These are phyloP conservation scores for Lipomyces yamadae DNA, from an alignment of 805 yeast genomes.

Conservation along the genomic window DNA sequence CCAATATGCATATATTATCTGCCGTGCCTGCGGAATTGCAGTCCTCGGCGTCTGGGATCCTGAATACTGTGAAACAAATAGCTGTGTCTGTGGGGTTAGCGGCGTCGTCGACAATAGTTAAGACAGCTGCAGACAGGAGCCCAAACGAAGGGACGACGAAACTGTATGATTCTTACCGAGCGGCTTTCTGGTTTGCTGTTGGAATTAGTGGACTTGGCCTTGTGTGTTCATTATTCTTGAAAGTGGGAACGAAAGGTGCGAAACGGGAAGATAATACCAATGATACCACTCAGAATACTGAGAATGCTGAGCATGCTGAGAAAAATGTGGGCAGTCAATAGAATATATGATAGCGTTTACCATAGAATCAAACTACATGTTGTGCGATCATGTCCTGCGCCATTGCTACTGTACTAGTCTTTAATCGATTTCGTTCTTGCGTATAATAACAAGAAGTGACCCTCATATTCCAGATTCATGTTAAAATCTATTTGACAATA, in stretches of 20 bases:
- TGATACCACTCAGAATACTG: constrained; percentile 1
- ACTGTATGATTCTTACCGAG: constrained; percentile 28
- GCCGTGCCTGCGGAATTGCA: constrained; percentile 51
- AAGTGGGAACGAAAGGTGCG: constrained; percentile 45
- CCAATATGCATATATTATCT: constrained; percentile 51
- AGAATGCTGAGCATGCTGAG: neutral
- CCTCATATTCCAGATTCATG: neutral
- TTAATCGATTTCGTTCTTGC: neutral
- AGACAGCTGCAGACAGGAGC: constrained; percentile 39
- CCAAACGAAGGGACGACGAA: constrained; percentile 13
- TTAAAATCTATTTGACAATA: neutral
- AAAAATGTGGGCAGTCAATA: neutral
- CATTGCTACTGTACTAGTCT: neutral
- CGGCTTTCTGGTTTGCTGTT: constrained; percentile 43
- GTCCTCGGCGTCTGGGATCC: constrained; percentile 55
- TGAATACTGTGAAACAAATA: constrained; percentile 53
- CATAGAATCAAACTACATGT: neutral
- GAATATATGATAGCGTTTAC: neutral
- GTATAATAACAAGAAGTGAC: neutral
- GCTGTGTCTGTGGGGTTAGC: constrained; percentile 53
- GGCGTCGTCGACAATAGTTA: constrained; percentile 50
- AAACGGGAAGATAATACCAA: neutral
- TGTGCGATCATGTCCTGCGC: no score
- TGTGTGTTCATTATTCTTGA: constrained; percentile 43
- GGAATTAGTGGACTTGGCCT: constrained; percentile 46